phyloP scores from a whole-genome alignment of 106 monocot genomes.

The Phalaenopsis equestris region DNA sequence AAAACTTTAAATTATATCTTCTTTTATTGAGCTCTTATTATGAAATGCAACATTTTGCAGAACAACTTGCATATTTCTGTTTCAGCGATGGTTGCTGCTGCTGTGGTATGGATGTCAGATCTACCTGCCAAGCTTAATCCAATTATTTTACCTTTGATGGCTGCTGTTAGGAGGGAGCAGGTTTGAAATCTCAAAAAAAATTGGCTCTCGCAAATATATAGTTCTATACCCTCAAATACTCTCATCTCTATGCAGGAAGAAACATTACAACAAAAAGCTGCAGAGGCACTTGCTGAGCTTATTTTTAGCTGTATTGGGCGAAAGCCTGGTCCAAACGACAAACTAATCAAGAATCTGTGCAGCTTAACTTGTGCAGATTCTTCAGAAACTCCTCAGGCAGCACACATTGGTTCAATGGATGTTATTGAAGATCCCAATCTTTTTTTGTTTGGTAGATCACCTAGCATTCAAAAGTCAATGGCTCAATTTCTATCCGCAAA shows the following conservation, averaged over 20 bases:
- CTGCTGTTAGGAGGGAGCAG: constrained; percentile 93
- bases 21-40: constrained; percentile 9
- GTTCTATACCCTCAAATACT: constrained; percentile 1
- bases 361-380: constrained; percentile 70
- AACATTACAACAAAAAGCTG: constrained; percentile 74
- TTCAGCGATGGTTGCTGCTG: constrained; percentile 73
- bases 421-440: constrained; percentile 75
- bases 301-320: constrained; percentile 80
- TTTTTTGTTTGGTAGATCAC: constrained; percentile 31
- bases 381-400: constrained; percentile 76
- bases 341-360: constrained; percentile 81
- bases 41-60: constrained; percentile 33
- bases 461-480: constrained; percentile 46
- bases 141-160: constrained; percentile 93
- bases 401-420: constrained; percentile 60
- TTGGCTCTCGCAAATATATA: not conserved
- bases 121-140: constrained; percentile 85
- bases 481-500: constrained; percentile 26
- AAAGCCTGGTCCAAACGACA: constrained; percentile 91
- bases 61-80: constrained; percentile 92
- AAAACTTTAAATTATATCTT: not conserved
- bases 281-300: constrained; percentile 88
- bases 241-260: constrained; percentile 55
- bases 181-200: constrained; percentile 18
- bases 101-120: constrained; percentile 82